A percentile compares a stretch with the other conserved stretches of the same genome.
Evolutionary conservation across 2,329 filamentous ascomycete species (phyloP).

Genomic region (Alternaria atra): DNA sequence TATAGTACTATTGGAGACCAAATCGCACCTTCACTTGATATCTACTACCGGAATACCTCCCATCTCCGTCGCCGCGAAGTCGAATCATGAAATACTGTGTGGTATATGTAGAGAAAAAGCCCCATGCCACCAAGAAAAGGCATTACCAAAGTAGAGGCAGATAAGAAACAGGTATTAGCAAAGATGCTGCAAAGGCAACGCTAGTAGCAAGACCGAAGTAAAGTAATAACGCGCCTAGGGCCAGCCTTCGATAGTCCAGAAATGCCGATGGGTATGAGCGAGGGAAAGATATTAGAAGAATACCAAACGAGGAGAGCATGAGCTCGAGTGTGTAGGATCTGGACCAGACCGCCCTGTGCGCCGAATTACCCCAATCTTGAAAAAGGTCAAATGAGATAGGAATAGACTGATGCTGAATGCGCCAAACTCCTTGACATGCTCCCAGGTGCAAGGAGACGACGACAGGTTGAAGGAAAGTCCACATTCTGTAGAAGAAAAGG

Average conservation of each 20-base stretch:
- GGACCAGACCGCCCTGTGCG: conserved; percentile 48
- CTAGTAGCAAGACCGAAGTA: conserved; percentile 35
- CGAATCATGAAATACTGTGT: conserved; percentile 42
- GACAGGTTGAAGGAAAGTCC: conserved; percentile 20
- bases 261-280: conserved; percentile 49
- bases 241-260: conserved; percentile 51
- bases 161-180: conserved; percentile 41
- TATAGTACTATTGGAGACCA: conserved; percentile 36
- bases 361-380: conserved; percentile 43
- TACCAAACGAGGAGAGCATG: conserved; percentile 43
- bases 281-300: conserved; percentile 50
- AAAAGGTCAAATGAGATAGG: conserved; percentile 20
- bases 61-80: conserved; percentile 31
- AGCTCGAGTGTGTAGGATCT: conserved; percentile 46
- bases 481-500: conserved; percentile 46
- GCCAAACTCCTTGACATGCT: conserved; percentile 49
- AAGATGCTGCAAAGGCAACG: conserved; percentile 27
- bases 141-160: conserved; percentile 24
- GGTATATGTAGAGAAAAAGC: conserved; percentile 49
- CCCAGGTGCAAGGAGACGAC: conserved; percentile 43
- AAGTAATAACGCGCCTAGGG: conserved; percentile 45
- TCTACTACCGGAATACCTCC: conserved; percentile 30
- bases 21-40: conserved; percentile 24
- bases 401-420: conserved; percentile 25
- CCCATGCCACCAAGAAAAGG: conserved; percentile 27